Base-by-base conservation (phyloP, 345 rosid genomes). In the Camelina sativa region DNA sequence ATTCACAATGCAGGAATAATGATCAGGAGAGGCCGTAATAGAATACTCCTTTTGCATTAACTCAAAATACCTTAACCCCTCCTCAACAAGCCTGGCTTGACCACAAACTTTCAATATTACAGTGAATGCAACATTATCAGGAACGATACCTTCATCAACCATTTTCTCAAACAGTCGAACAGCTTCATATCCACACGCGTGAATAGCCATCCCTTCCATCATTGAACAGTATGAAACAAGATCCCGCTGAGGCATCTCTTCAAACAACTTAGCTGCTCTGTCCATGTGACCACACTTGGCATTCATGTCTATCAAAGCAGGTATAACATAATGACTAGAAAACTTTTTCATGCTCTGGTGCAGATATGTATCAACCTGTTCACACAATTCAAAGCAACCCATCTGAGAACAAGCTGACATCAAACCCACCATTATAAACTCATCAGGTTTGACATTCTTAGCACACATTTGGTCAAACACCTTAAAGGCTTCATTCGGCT, bases 341-440 rank as follows among this genome's bases (percentile, higher is more conserved):
- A 75, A 74, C 62, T 84, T 82, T 7, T 83, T 46, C 23, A 84
- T 69, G 55, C 78, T 80, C 55, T 38, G 61, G 56, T 82, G 72
- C 67, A 88, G 67, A 76, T 79, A 87, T 48, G 79, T 66, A 82
- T 92, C 88, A 46, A 87, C 79, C 81, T 83, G 75, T 78, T 76
- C 82, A 43, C 96, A 88, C 62, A 90, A 78, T 47, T 90, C 83
- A 66, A 75, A 74, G 68, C 72, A 77, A 70, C 91, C 87, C 76
- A 82, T 44, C 74, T 90, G 91, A 51, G 98, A 80, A 80, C 96
- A 90, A 15, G 96, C 95, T 1, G 92, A 85, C 87, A 87, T 86
- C 78, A 89, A 80, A 71, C 89, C 76, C 28, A 82, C 87, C 72
- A 86, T 60, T 23, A 76, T 73, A 80, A 79, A 90, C 69, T 86